Conservation (phyloP, 768 basidiomycete genomes). For the Leccinum broughii region DNA sequence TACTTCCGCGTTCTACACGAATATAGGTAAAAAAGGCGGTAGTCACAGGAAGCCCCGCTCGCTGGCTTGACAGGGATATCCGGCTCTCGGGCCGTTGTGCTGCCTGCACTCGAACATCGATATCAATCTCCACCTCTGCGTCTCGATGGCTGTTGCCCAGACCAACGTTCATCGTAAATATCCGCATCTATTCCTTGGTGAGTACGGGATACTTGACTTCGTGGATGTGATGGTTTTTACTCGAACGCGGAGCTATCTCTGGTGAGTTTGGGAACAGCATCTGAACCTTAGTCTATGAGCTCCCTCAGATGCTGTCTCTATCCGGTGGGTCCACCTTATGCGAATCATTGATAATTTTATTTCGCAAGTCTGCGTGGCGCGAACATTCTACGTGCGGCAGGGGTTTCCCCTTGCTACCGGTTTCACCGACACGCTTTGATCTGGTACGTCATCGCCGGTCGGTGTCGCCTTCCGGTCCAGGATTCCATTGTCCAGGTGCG, state of each 20-base stretch:
- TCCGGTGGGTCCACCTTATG: not conserved
- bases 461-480: not conserved
- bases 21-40: not conserved
- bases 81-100: not conserved
- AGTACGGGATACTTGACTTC: not conserved
- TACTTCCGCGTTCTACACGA: not conserved
- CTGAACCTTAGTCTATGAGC: not conserved
- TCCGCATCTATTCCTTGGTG: not conserved
- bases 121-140: not conserved
- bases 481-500: not conserved
- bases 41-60: not conserved
- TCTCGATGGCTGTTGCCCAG: not conserved
- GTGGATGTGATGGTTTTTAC: slow-evolving; percentile 1
- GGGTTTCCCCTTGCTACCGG: not conserved
- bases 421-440: not conserved
- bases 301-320: not conserved
- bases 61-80: slow-evolving; percentile 1
- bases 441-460: not conserved
- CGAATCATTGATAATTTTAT: not conserved
- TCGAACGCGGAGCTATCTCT: not conserved
- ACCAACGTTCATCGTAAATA: not conserved
- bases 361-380: not conserved
- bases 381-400: not conserved
- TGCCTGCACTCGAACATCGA: not conserved
- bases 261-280: not conserved